These are phyloP conservation scores for Lentinula lateritia DNA, from an alignment of 768 basidiomycete genomes.

Conservation along the genomic window DNA sequence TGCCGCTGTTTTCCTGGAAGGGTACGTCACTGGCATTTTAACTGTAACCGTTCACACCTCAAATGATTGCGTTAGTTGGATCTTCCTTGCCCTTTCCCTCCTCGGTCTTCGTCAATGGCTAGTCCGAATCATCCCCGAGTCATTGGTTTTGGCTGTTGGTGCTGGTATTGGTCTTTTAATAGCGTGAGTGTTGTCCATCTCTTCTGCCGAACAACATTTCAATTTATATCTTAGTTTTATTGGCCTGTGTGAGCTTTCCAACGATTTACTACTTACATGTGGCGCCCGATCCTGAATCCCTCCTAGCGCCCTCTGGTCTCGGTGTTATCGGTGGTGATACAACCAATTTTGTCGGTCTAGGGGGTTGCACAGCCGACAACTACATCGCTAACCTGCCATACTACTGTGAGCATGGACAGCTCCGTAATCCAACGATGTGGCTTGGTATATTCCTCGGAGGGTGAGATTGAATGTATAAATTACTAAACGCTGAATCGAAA, in stretches of 20 bases:
- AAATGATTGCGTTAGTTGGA: slow-evolving; percentile 43
- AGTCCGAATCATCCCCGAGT: slow-evolving; percentile 83
- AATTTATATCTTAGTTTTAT: slow-evolving; percentile 47
- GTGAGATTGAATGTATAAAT: slow-evolving; percentile 27
- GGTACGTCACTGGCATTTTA: slow-evolving; percentile 37
- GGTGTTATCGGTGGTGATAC: slow-evolving; percentile 72
- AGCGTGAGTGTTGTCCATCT: slow-evolving; percentile 44
- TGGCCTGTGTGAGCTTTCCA: slow-evolving; percentile 50
- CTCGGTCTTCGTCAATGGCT: slow-evolving; percentile 88
- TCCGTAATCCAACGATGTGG: slow-evolving; percentile 80
- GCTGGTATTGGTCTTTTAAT: slow-evolving; percentile 87
- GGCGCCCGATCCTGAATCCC: background rate
- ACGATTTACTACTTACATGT: background rate
- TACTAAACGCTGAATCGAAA: no score
- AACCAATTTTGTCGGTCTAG: slow-evolving; percentile 66
- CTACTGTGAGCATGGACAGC: slow-evolving; percentile 59
- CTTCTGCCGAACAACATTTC: background rate
- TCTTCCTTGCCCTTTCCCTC: slow-evolving; percentile 76
- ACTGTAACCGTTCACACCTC: background rate
- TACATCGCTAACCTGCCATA: slow-evolving; percentile 40
- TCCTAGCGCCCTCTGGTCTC: slow-evolving; percentile 57
- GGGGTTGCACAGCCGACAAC: slow-evolving; percentile 65
- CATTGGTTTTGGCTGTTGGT: slow-evolving; percentile 78
- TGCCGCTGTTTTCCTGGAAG: slow-evolving; percentile 84
- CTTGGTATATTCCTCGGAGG: slow-evolving; percentile 84